Evolutionary conservation across 2,329 filamentous ascomycete species (phyloP), one percentile per base, ranked within the genome.

Genomic region (Sclerotiophoma versabilis): DNA sequence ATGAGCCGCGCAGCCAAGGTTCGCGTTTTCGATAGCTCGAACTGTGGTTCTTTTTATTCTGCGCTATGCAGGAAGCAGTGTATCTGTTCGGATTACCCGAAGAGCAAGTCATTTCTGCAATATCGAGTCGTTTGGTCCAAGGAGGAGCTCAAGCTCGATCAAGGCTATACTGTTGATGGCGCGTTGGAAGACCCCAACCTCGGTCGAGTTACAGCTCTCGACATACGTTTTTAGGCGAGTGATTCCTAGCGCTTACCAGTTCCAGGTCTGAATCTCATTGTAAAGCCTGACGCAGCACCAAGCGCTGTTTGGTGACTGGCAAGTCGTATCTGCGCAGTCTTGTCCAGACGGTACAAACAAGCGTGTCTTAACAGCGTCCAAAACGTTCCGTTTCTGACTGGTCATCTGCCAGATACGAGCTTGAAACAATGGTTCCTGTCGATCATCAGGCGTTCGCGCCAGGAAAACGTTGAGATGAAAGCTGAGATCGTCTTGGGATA

Each of bases 381-480:
- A n/a, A 3, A 6, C 6, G 30, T 19, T 19, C 30, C 5, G 9
- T 27, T n/a, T 26, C 29, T 23, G 29, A 46, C 32, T 19, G 23
- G 30, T n/a, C n/a, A 19, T 26, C 42, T 17, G n/a, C 6, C 3
- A 25, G 14, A 23, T 2, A 2, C 6, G 14, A 15, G 12, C 22
- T 7, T 25, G 20, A 46, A 36, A 11, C 10, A 19, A 27, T 26
- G 22, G 27, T 37, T 47, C 32, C 23, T 36, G 27, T 2, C 19
- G 25, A 38, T 30, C 44, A 19, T 14, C 1, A 34, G 27, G 27
- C 12, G 37, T 41, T 17, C 15, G 30, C 15, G 32, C 32, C 42
- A 36, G 42, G 17, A 34, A 46, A 30, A 38, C 43, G 44, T 30
- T 19, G 32, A 47, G 19, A 22, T 47, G 32, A 47, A 47, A 23